Evolutionary conservation across 176 grass and related monocot species (phyloP), one percentile per base, ranked within the genome.

Genomic region (Cenchrus americanus): DNA sequence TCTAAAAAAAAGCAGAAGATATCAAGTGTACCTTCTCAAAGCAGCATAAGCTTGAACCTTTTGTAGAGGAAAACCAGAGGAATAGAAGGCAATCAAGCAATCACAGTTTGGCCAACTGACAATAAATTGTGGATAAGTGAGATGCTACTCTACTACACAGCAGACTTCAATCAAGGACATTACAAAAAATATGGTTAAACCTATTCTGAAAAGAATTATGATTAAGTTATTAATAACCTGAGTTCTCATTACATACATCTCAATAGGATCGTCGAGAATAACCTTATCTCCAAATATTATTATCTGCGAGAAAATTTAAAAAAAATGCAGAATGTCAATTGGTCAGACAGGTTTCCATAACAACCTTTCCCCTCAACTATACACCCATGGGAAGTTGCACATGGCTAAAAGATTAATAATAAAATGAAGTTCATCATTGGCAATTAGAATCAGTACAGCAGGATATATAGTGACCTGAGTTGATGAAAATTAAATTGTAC

Each of bases 81-180:
- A 98, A 86, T 93, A 92, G 85, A 98, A 98, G 30, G 96, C 96
- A 89, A 98, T 92, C 86, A 98, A 90, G 81, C 96, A 98, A 80
- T 98, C 93, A 81, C 93, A 98, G 49, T 89, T 90, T 90, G 96
- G 96, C 96, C 96, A 98, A 69, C 96, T 98, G 96, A 58, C 90
- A 92, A 78, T 84, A 72, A 86, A 68, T 48, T 58, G 26, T 65
- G 52, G 57, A 48, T 21, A 78, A 70, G 63, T 86, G 49, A 72
- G 40, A 92, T 66, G 10, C 21, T 63, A 60, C 44, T 77, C 61
- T 0, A 66, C n/a, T 64, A 64, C 62, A 40, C 21, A 27, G 27
- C 27, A 63, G 57, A 21, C 66, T 59, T 83, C 65, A 55, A 62
- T 81, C 8, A 62, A 75, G 76, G 41, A 1, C 79, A 52, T 49